Evolutionary conservation across 345 rosid species (phyloP).

Genomic region (Syzygium aqueum): DNA sequence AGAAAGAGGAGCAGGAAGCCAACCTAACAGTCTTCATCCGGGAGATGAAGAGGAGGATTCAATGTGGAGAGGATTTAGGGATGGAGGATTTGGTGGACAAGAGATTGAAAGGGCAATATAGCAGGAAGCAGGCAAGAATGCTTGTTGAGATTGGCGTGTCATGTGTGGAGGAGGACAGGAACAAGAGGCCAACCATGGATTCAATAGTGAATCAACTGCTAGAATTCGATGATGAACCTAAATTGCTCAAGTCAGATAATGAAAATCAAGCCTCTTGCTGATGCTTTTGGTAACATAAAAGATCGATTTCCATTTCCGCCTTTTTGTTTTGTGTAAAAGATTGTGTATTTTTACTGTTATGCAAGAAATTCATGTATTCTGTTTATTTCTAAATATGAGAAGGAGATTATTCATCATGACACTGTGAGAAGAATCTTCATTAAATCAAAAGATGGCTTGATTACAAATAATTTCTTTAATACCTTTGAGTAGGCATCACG

Average conservation of each 20-base stretch:
- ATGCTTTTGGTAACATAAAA: neutral
- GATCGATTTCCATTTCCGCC: neutral
- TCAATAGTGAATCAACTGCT: slow-evolving; percentile 16
- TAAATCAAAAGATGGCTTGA: neutral
- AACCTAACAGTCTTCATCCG: slow-evolving; percentile 19
- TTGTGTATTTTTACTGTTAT: neutral
- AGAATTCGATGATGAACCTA: slow-evolving; percentile 7
- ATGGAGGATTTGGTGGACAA: slow-evolving; percentile 25
- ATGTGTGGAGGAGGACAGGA: slow-evolving; percentile 25
- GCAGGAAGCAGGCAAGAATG: slow-evolving; percentile 8
- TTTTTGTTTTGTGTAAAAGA: neutral
- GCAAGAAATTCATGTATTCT: too few relatives aligned
- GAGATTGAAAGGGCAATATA: slow-evolving; percentile 18
- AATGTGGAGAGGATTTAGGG: slow-evolving; percentile 9
- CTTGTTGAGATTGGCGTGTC: slow-evolving; percentile 17
- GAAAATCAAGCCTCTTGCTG: neutral
- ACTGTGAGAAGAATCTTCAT: neutral
- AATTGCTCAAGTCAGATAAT: neutral
- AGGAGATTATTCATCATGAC: neutral
- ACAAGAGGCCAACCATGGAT: slow-evolving; percentile 28
- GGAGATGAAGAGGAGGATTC: slow-evolving; percentile 9
- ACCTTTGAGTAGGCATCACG: neutral
- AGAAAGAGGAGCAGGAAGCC: slow-evolving; percentile 14
- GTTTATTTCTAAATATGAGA: neutral
- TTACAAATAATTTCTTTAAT: too few relatives aligned